Evolutionary conservation across 257 asterid genomes (phyloP).

Genomic region (Solanum tarapatanum): DNA sequence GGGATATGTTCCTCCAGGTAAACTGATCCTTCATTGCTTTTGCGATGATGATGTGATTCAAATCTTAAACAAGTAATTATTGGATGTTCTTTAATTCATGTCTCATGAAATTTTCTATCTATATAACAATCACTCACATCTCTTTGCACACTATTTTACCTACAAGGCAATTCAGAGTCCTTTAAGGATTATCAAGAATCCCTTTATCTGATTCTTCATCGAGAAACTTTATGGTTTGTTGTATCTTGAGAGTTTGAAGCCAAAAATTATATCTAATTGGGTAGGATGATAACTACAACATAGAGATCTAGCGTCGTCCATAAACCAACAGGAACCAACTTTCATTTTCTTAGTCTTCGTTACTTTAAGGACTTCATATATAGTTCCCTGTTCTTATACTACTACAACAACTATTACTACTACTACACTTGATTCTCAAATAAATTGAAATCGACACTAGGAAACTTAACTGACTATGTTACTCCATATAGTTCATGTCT

Average conservation of each 20-base stretch:
- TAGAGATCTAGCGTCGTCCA: background rate
- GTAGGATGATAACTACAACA: background rate
- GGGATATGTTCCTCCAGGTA: constrained; percentile 11
- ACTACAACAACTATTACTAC: background rate
- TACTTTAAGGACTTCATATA: background rate
- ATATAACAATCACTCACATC: background rate
- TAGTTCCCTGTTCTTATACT: background rate
- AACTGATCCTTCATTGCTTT: background rate
- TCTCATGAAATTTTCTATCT: background rate
- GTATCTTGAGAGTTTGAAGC: background rate
- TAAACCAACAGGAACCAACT: background rate
- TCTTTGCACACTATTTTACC: background rate
- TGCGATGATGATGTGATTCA: background rate
- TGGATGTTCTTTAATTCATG: background rate
- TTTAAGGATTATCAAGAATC: background rate
- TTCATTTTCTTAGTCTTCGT: background rate
- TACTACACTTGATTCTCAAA: background rate
- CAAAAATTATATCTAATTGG: background rate
- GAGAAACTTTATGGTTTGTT: background rate
- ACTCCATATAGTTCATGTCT: background rate
- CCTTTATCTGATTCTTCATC: background rate
- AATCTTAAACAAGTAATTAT: background rate
- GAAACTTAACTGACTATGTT: background rate
- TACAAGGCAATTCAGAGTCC: background rate
- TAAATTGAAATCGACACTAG: background rate